A percentile compares a stretch with the other conserved stretches of the same genome.
phyloP scores from a whole-genome alignment of 2,329 filamentous ascomycete genomes.

The Fusarium concolor region DNA sequence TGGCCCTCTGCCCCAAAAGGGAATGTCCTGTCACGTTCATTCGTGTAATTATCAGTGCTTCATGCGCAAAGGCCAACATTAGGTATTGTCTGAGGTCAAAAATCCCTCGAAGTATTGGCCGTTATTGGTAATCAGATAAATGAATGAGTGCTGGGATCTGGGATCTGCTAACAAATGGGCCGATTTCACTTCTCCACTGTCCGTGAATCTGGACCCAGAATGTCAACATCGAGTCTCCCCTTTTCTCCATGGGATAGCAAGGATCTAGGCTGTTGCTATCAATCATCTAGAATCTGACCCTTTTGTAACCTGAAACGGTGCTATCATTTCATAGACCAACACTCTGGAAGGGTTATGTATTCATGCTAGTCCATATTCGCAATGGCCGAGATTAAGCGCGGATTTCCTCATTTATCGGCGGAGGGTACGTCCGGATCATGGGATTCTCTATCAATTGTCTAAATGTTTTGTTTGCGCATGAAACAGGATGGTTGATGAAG shows the following conservation, averaged over 20 bases:
- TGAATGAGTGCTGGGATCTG: constrained; percentile 6
- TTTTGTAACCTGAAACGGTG: background rate
- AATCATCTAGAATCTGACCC: background rate
- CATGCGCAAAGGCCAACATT: background rate
- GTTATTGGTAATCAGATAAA: constrained; percentile 7
- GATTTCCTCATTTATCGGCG: too few relatives aligned
- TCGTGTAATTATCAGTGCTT: background rate
- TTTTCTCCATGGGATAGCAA: background rate
- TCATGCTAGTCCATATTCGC: too few relatives aligned
- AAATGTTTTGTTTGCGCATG: background rate
- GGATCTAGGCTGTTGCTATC: background rate
- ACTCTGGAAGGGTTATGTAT: too few relatives aligned
- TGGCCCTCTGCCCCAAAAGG: background rate
- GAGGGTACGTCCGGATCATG: too few relatives aligned
- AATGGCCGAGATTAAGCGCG: rapidly evolving
- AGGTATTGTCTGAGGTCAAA: background rate
- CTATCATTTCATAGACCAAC: too few relatives aligned
- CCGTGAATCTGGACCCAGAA: background rate
- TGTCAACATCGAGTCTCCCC: background rate
- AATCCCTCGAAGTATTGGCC: background rate
- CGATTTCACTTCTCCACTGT: constrained; percentile 24
- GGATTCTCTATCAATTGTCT: too few relatives aligned
- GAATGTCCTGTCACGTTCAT: background rate
- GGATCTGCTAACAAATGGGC: constrained; percentile 29
- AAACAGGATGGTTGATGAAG: too few relatives aligned